A percentile compares a stretch with the other conserved stretches of the same genome.
Evolutionary conservation across 495 filamentous ascomycete genomes (phyloP).

Genomic region (Talaromyces nanjingensis): DNA sequence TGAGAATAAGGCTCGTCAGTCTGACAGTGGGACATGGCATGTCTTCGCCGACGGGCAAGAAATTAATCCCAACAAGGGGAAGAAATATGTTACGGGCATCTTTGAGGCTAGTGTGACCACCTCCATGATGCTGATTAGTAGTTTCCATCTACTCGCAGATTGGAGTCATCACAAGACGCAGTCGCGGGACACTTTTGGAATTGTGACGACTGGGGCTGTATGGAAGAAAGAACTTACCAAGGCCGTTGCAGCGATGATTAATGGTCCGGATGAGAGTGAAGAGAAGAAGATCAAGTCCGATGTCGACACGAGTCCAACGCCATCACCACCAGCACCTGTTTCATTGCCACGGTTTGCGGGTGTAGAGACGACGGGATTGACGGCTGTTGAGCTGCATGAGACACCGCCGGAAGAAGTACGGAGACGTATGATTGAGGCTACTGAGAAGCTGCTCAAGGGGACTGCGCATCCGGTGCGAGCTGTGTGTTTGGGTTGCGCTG

Average conservation of each 20-base stretch:
- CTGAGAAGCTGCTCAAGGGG: conserved; percentile 51
- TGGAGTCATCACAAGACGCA: conserved; percentile 22
- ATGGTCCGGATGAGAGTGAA: conserved; percentile 31
- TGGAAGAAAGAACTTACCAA: conserved; percentile 68
- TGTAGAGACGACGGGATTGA: conserved; percentile 76
- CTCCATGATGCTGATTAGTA: conserved; percentile 42
- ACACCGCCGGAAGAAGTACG: conserved; percentile 57
- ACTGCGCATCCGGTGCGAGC: conserved; percentile 33
- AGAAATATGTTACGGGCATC: conserved; percentile 69
- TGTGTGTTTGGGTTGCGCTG: conserved; percentile 73
- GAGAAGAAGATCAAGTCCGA: conserved; percentile 8
- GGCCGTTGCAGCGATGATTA: conserved; percentile 50
- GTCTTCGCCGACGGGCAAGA: neutral
- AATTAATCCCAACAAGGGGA: conserved; percentile 10
- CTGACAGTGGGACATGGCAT: conserved; percentile 10
- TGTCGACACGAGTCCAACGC: neutral
- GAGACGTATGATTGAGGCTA: conserved; percentile 60
- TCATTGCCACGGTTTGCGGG: conserved; percentile 55
- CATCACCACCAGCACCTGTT: neutral
- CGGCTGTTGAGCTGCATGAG: conserved; percentile 73
- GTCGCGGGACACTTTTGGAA: conserved; percentile 62
- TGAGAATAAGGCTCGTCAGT: conserved; percentile 13
- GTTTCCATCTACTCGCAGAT: conserved; percentile 25
- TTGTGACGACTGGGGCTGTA: conserved; percentile 77
- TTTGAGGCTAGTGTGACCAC: conserved; percentile 72